Evolutionary conservation across 495 filamentous ascomycete species (phyloP).

Genomic region (Hamigera avellanea): DNA sequence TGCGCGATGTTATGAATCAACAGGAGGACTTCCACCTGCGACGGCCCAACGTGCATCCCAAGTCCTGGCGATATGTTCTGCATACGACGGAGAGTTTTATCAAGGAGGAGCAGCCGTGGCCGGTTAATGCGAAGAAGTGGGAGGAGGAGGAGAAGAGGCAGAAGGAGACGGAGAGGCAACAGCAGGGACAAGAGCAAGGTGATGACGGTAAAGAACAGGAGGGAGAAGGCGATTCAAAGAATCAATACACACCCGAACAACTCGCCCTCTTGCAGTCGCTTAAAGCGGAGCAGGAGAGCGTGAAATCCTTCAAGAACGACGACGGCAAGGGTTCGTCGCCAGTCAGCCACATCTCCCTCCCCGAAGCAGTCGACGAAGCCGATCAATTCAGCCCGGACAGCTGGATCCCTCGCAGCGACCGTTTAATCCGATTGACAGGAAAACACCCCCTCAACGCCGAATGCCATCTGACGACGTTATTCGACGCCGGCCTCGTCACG

Average conservation of each 20-base stretch:
- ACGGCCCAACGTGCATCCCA: slow-evolving; percentile 7
- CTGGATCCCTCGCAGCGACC: slow-evolving; percentile 18
- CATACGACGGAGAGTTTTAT: slow-evolving; percentile 10
- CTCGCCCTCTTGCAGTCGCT: slow-evolving; percentile 12
- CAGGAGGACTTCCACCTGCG: slow-evolving; percentile 11
- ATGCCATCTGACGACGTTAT: slow-evolving; percentile 7
- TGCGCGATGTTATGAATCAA: slow-evolving; percentile 9
- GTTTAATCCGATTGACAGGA: slow-evolving; percentile 21
- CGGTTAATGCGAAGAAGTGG: slow-evolving; percentile 6
- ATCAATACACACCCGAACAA: slow-evolving; percentile 12
- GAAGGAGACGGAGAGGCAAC: slow-evolving; percentile 2
- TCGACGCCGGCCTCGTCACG: slow-evolving; percentile 31
- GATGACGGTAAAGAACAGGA: slow-evolving; percentile 3
- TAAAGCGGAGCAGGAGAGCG: slow-evolving; percentile 12
- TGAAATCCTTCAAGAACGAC: slow-evolving; percentile 11
- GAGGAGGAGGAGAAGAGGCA: slow-evolving; percentile 2
- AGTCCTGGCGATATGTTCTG: slow-evolving; percentile 9
- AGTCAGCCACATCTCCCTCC: neutral
- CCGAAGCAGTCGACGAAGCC: slow-evolving; percentile 13
- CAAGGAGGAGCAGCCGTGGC: slow-evolving; percentile 9
- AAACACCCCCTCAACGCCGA: slow-evolving; percentile 25
- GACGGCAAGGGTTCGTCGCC: slow-evolving; percentile 16
- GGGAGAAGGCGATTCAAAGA: slow-evolving; percentile 8
- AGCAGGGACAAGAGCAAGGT: slow-evolving; percentile 6
- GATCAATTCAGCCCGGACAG: slow-evolving; percentile 24